Conservation (phyloP, 2,329 filamentous ascomycete species). For the Fonsecaea monophora region DNA sequence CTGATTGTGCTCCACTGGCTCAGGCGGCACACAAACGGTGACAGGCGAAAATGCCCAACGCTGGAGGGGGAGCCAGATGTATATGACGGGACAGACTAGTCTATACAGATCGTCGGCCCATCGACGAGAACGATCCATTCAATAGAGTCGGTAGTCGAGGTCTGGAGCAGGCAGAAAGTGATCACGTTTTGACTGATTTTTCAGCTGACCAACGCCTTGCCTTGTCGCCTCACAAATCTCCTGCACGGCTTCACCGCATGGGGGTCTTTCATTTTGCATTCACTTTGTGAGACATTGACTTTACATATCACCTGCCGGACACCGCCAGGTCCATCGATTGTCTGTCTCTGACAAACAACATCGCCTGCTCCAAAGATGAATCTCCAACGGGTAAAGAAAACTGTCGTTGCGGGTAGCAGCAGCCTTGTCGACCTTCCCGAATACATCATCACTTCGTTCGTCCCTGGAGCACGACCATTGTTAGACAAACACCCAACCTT, state of each 20-base stretch:
- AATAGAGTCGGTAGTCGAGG: background rate
- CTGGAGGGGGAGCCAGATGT: background rate
- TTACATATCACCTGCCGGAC: slow-evolving; percentile 20
- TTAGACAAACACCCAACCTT: slow-evolving; percentile 37
- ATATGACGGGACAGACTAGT: background rate
- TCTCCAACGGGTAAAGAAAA: slow-evolving; percentile 29
- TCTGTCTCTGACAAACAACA: background rate
- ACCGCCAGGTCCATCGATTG: background rate
- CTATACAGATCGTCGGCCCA: background rate
- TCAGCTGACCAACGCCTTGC: background rate
- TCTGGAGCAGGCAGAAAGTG: slow-evolving; percentile 1
- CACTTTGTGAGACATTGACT: slow-evolving; percentile 13
- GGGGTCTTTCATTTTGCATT: background rate
- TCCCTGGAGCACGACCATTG: slow-evolving; percentile 37
- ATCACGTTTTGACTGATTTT: background rate
- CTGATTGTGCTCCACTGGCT: background rate
- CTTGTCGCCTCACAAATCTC: slow-evolving; percentile 21
- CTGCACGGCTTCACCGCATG: slow-evolving; percentile 7
- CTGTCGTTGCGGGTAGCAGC: slow-evolving; percentile 21
- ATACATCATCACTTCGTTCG: slow-evolving; percentile 38
- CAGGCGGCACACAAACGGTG: background rate
- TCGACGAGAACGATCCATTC: background rate
- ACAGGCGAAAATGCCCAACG: background rate
- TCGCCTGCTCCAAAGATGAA: slow-evolving; percentile 23
- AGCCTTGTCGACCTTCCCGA: slow-evolving; percentile 36